Evolutionary conservation across 2,329 filamentous ascomycete genomes (phyloP).

Genomic region (Beauveria pseudobassiana): DNA sequence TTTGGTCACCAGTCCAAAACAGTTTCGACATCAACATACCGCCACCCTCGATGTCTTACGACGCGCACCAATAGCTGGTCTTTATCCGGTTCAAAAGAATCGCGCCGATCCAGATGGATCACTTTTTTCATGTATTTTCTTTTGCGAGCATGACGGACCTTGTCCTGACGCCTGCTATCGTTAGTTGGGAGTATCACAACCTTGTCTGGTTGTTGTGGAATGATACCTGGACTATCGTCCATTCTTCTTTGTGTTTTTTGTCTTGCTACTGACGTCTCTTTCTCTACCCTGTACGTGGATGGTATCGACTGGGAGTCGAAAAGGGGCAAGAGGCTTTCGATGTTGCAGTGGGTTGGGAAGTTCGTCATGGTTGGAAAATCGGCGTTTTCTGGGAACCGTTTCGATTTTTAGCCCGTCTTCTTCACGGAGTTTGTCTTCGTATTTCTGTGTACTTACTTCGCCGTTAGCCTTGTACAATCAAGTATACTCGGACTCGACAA

Average conservation of each 20-base stretch:
- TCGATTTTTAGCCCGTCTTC: no score
- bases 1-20: not conserved
- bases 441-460: not conserved
- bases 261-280: not conserved
- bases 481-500: not conserved
- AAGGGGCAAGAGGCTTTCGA: not conserved
- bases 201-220: not conserved
- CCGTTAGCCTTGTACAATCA: not conserved
- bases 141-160: not conserved
- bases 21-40: not conserved
- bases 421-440: not conserved
- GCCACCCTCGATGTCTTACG: not conserved
- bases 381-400: no score
- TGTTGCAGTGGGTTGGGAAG: not conserved
- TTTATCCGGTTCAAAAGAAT: not conserved
- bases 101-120: constrained; percentile 6
- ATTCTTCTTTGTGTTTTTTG: not conserved
- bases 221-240: constrained; percentile 10
- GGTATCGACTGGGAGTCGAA: not conserved
- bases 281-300: not conserved
- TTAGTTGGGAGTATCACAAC: not conserved
- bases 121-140: not conserved
- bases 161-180: not conserved
- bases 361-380: no score
- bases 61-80: not conserved